A percentile compares a stretch with the other conserved stretches of the same genome.
These are phyloP conservation scores for Acacia confusa DNA, from an alignment of 306 rosid species.

Conservation along the genomic window DNA sequence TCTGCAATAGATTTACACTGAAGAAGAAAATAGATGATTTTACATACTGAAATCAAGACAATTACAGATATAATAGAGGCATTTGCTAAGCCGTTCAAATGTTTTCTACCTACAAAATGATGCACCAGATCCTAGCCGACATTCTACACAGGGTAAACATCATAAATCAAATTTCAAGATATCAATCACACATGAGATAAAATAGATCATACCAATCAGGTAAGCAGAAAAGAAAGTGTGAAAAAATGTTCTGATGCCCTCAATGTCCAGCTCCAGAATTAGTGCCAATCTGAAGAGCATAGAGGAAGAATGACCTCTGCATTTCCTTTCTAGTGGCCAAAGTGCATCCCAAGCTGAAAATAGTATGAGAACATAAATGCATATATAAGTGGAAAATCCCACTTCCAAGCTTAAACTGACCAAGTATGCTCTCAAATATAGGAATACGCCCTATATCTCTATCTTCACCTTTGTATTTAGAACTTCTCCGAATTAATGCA, in stretches of 20 bases:
- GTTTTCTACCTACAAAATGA: constrained; percentile 14
- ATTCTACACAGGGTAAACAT: neutral
- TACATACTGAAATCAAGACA: no score
- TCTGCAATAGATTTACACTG: no score
- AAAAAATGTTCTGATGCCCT: constrained; percentile 85
- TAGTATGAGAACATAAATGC: constrained; percentile 2
- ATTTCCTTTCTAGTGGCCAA: constrained; percentile 94
- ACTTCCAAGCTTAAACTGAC: neutral
- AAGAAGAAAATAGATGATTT: no score
- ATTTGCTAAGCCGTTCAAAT: constrained; percentile 2
- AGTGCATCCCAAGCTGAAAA: constrained; percentile 87
- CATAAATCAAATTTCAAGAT: constrained; percentile 18
- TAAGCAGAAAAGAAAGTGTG: constrained; percentile 87
- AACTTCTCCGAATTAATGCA: neutral
- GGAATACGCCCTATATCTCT: constrained; percentile 5
- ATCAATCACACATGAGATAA: constrained; percentile 24
- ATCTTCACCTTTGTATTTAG: neutral
- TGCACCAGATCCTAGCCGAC: neutral
- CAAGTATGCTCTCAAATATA: constrained; percentile 2
- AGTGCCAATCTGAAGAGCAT: constrained; percentile 67
- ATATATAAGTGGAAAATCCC: neutral
- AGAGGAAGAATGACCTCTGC: constrained; percentile 90
- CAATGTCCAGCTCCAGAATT: constrained; percentile 80
- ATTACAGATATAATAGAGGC: neutral
- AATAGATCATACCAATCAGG: constrained; percentile 66